phyloP scores from a whole-genome alignment of 129 eudicot genomes.

The Heracleum sosnowskyi region DNA sequence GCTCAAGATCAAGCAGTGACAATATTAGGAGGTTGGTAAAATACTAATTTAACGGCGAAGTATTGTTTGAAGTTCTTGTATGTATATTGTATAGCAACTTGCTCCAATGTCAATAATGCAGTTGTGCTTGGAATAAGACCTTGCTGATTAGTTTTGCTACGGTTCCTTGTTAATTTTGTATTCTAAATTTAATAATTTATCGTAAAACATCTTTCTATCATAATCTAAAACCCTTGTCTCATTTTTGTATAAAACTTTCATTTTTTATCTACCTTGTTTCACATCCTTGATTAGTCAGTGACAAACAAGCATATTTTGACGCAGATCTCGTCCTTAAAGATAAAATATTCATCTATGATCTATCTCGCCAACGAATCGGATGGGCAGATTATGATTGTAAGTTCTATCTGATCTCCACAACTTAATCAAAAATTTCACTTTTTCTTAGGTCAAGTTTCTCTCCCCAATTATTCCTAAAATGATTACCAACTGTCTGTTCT shows the following conservation, averaged over 20 bases:
- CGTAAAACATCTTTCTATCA: neutral
- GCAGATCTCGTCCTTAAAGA: constrained; percentile 92
- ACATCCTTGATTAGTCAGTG: neutral
- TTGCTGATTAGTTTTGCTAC: neutral
- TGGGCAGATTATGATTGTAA: constrained; percentile 97
- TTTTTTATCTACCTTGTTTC: neutral
- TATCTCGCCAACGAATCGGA: constrained; percentile 66
- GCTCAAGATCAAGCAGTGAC: constrained; percentile 57
- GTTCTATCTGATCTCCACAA: constrained; percentile 17
- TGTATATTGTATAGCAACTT: neutral
- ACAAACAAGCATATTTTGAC: neutral
- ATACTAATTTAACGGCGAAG: neutral
- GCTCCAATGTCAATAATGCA: neutral
- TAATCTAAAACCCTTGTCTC: neutral
- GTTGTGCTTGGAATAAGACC: constrained; percentile 2
- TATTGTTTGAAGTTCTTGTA: neutral
- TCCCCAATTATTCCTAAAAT: neutral
- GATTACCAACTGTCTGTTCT: neutral
- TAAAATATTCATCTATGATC: constrained; percentile 76
- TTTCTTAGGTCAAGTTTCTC: neutral
- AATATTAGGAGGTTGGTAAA: constrained; percentile 82
- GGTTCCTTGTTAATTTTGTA: neutral
- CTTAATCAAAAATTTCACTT: neutral
- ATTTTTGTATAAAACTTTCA: too few species aligned
- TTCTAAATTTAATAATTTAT: too few species aligned